Conservation (phyloP, 441 rosid species). For the Hura crepitans region DNA sequence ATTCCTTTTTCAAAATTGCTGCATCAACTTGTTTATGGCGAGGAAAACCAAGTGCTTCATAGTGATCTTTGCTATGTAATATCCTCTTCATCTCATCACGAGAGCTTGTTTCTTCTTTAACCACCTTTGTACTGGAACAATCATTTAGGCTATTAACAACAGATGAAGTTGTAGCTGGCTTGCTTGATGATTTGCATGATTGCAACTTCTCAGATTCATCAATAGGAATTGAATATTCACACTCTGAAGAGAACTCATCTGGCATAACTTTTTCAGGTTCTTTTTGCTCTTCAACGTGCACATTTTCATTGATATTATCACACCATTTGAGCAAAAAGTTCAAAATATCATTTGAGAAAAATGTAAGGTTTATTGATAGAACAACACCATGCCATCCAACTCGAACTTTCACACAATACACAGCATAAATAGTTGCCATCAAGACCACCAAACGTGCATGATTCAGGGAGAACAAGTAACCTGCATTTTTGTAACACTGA, state of each 20-base stretch:
- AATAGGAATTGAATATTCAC: slow-evolving; percentile 51
- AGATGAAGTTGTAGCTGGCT: slow-evolving; percentile 47
- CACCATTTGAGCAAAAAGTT: slow-evolving; percentile 72
- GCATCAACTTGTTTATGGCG: slow-evolving; percentile 67
- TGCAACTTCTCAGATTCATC: slow-evolving; percentile 61
- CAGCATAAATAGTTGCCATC: slow-evolving; percentile 59
- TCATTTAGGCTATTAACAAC: slow-evolving; percentile 46
- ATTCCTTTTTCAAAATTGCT: slow-evolving; percentile 69
- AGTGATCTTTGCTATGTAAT: slow-evolving; percentile 66
- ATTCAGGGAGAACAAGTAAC: slow-evolving; percentile 84
- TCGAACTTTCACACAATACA: slow-evolving; percentile 82
- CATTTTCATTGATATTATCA: slow-evolving; percentile 66
- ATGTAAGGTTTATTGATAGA: slow-evolving; percentile 81
- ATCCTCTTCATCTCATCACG: slow-evolving; percentile 88
- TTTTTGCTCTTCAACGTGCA: slow-evolving; percentile 57
- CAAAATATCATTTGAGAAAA: slow-evolving; percentile 78
- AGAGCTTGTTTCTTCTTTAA: slow-evolving; percentile 55
- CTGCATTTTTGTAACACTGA: slow-evolving; percentile 45
- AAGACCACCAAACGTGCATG: slow-evolving; percentile 91
- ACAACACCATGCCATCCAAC: slow-evolving; percentile 95
- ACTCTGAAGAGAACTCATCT: slow-evolving; percentile 61
- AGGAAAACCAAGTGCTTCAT: slow-evolving; percentile 77
- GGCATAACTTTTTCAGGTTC: slow-evolving; percentile 53
- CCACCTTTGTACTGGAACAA: slow-evolving; percentile 40
- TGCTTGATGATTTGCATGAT: slow-evolving; percentile 62